These are phyloP conservation scores for Parachlorella kessleri DNA, from an alignment of 139 green algal species.

Conservation along the genomic window DNA sequence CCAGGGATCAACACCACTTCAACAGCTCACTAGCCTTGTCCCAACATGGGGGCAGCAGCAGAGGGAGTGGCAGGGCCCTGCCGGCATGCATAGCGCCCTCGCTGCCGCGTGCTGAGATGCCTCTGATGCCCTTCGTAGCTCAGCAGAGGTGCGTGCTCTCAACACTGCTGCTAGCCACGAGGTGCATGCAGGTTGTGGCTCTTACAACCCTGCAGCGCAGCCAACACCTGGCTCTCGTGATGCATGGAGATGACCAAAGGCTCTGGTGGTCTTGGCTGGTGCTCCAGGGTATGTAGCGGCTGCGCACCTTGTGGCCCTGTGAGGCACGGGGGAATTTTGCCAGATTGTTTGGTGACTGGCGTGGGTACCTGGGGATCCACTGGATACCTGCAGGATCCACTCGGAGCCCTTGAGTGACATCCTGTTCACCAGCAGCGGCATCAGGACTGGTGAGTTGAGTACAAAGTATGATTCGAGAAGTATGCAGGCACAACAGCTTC, in stretches of 20 bases:
- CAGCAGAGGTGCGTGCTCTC: slow-evolving; percentile 40
- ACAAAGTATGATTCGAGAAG: too few relatives aligned
- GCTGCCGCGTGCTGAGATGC: slow-evolving; percentile 61
- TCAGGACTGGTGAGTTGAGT: slow-evolving; percentile 63
- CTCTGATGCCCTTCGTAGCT: slow-evolving; percentile 58
- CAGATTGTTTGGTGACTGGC: too few relatives aligned
- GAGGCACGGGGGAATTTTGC: too few relatives aligned
- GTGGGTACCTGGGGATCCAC: too few relatives aligned
- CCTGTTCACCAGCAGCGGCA: slow-evolving; percentile 51
- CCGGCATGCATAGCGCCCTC: slow-evolving; percentile 50
- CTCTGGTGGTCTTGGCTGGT: neutral
- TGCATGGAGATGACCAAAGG: neutral
- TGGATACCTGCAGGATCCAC: slow-evolving; percentile 67
- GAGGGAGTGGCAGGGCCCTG: slow-evolving; percentile 1
- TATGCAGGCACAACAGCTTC: too few relatives aligned
- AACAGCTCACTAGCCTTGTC: too few relatives aligned
- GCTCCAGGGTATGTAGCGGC: too few relatives aligned
- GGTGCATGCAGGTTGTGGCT: neutral
- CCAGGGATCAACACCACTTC: too few relatives aligned
- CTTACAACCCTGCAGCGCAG: neutral
- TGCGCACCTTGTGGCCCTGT: too few relatives aligned
- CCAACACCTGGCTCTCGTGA: neutral
- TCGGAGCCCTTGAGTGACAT: slow-evolving; percentile 76
- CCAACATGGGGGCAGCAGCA: neutral
- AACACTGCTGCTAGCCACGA: neutral